Evolutionary conservation across 345 rosid species (phyloP).

Genomic region (Durio zibethinus): DNA sequence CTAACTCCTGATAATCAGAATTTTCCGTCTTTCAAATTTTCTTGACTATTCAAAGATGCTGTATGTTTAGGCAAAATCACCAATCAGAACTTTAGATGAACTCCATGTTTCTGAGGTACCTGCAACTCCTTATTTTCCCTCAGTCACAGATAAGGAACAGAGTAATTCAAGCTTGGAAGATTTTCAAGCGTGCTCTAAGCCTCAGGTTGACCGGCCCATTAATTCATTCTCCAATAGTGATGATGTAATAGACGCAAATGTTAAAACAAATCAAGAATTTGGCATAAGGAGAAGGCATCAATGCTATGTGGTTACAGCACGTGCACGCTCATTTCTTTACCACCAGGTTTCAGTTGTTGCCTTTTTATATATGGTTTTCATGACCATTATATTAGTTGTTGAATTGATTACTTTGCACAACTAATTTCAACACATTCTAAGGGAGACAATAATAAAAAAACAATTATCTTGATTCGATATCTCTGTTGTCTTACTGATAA

Average conservation of each 20-base stretch:
- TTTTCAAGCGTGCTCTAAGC: constrained; percentile 26
- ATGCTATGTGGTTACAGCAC: constrained; percentile 67
- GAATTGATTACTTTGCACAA: not conserved
- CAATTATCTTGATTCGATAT: not conserved
- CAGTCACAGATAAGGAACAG: constrained; percentile 40
- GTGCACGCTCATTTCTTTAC: constrained; percentile 78
- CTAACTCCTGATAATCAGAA: not conserved
- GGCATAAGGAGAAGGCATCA: constrained; percentile 63
- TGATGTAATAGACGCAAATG: constrained; percentile 13
- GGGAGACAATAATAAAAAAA: not conserved
- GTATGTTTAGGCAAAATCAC: constrained; percentile 68
- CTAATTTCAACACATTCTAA: not conserved
- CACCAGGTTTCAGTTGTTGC: constrained; percentile 60
- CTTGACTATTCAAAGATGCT: not conserved
- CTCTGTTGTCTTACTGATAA: not conserved
- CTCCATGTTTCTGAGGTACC: constrained; percentile 61
- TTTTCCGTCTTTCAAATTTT: not conserved
- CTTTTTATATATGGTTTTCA: not conserved
- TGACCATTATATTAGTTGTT: not conserved
- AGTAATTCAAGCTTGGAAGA: constrained; percentile 27
- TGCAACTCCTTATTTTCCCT: constrained; percentile 65
- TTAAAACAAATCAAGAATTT: constrained; percentile 40
- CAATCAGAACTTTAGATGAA: constrained; percentile 74
- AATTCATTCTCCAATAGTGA: constrained; percentile 23
- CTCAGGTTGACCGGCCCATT: constrained; percentile 18